Evolutionary conservation across 768 basidiomycete genomes (phyloP).

Genomic region (Hortiboletus campestris): DNA sequence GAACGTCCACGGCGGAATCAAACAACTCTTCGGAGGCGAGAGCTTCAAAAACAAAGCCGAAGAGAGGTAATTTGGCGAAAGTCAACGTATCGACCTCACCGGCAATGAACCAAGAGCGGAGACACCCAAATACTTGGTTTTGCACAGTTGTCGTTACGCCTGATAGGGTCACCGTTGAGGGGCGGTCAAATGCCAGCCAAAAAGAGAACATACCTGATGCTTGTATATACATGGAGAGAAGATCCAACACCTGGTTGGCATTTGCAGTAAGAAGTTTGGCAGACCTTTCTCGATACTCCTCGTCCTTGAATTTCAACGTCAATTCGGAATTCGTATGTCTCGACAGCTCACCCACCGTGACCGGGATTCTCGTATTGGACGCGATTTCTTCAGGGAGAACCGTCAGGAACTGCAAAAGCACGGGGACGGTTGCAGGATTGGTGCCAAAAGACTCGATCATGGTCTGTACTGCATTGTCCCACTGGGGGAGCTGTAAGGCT

Average conservation of each 20-base stretch:
- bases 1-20: constrained; percentile 85
- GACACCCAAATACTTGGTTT: constrained; percentile 75
- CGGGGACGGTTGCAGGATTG: constrained; percentile 79
- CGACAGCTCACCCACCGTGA: constrained; percentile 63
- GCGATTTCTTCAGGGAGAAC: constrained; percentile 87
- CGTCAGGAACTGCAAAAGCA: constrained; percentile 85
- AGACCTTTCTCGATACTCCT: constrained; percentile 67
- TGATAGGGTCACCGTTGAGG: constrained; percentile 33
- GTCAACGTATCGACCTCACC: constrained; percentile 72
- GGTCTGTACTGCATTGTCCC: constrained; percentile 76
- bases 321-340: constrained; percentile 1
- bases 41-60: constrained; percentile 81
- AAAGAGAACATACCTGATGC: constrained; percentile 65
- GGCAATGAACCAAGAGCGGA: constrained; percentile 84
- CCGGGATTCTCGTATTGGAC: constrained; percentile 81
- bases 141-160: constrained; percentile 83
- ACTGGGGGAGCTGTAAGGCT: constrained; percentile 83
- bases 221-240: constrained; percentile 85
- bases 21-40: constrained; percentile 84
- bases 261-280: constrained; percentile 63
- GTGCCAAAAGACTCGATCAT: constrained; percentile 86
- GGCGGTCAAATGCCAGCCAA: background rate
- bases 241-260: constrained; percentile 66
- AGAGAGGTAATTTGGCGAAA: constrained; percentile 75
- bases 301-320: constrained; percentile 50